phyloP scores from a whole-genome alignment of 257 asterid genomes.

The Solanum ossicruentum region DNA sequence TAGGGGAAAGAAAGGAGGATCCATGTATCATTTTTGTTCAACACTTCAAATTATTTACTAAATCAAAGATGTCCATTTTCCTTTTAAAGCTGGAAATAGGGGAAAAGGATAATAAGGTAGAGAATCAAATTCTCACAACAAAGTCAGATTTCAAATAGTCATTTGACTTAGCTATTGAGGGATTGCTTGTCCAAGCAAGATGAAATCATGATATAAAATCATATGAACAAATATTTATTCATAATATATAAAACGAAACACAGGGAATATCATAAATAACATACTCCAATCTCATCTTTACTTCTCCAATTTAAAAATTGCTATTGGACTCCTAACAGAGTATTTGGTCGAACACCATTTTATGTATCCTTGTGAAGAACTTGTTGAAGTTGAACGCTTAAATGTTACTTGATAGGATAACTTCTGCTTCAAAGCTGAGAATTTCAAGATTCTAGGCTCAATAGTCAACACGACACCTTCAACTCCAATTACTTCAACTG shows the following conservation, averaged over 20 bases:
- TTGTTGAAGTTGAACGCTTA: background rate
- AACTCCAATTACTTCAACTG: background rate
- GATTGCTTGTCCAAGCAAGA: too few species aligned
- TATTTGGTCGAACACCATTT: background rate
- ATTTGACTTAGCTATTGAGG: too few species aligned
- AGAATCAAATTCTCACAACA: background rate
- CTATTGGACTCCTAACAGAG: background rate
- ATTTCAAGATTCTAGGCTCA: background rate
- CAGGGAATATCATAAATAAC: background rate
- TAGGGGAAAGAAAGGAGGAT: background rate
- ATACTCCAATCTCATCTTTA: background rate
- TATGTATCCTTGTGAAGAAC: background rate
- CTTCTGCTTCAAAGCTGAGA: background rate
- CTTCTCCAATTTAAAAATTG: background rate
- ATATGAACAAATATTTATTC: background rate
- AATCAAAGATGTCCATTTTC: background rate
- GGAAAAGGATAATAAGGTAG: background rate
- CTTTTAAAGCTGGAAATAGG: background rate
- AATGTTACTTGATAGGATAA: background rate
- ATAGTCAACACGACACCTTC: background rate
- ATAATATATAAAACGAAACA: background rate
- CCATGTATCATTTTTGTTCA: background rate
- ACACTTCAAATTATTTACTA: background rate
- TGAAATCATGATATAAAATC: too few species aligned
- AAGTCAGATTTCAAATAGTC: too few species aligned